Base-by-base conservation (phyloP, 768 basidiomycete genomes). In the Lentinus tigrinus region DNA sequence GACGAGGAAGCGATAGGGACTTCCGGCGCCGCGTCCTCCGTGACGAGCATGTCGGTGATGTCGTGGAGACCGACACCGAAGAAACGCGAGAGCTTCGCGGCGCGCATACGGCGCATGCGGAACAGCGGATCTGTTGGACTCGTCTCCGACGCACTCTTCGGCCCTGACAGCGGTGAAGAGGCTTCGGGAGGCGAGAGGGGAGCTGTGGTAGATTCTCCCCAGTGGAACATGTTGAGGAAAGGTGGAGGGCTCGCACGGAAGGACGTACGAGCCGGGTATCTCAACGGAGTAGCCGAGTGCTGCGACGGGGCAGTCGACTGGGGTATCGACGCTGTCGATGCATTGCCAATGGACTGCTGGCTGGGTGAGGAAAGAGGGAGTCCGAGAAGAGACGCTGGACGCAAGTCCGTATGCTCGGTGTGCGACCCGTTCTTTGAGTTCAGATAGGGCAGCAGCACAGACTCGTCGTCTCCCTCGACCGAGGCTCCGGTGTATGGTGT, bases 61-160 rank as follows among this genome's bases (percentile, higher is more conserved):
- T 81, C 78, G 52, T 77, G 70, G 62, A 77, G 78, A 26, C 70
- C 74, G 31, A 84, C 82, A 14, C 83, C 83, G 66, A 85, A 85
- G 70, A 85, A 84, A 43, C 77, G 78, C 24, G 80, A 74, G 40
- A 85, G 69, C 67, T 85, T 85, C 56, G 77, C 78, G n/a, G 77
- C 77, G 28, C 81, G 78, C 8, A 76, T 67, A n/a, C 78, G 71
- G 38, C 78, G 75, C 57, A 64, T 65, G 26, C 63, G 66, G 63
- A 74, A 71, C 36, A 62, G 47, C 39, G 40, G 58, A 31, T 59
- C 53, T 2, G 61, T 24, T 3, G 61, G 58, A 39, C 57, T 51
- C 14, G 23, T 37, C 36, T 43, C 58, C 8, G 23, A 34, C 43
- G 42, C 56, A 43, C 40, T 57, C 8, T 23, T 17, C n/a, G 49